Conservation (phyloP, 768 basidiomycete genomes). For the Boletus subparvulus region DNA sequence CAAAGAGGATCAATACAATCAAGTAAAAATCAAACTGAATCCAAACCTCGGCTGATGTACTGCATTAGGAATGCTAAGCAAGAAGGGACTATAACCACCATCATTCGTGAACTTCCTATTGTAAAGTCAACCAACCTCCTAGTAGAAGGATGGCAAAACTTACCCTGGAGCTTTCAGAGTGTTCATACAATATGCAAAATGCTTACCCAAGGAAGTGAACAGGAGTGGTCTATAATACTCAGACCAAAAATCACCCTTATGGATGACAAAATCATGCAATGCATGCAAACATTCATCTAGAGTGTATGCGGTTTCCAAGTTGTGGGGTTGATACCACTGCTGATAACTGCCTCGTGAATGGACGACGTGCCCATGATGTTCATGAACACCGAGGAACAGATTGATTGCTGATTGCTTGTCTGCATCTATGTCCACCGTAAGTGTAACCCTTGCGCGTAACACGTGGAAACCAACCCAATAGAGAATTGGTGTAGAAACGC, state of each 20-base stretch:
- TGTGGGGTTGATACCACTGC: slow-evolving; percentile 77
- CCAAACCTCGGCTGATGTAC: slow-evolving; percentile 40
- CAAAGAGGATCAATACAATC: not conserved
- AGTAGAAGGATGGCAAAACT: slow-evolving; percentile 16
- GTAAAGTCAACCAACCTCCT: not conserved
- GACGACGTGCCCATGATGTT: slow-evolving; percentile 49
- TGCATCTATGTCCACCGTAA: slow-evolving; percentile 56
- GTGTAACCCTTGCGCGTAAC: not conserved
- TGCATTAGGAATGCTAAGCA: slow-evolving; percentile 48
- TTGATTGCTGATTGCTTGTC: slow-evolving; percentile 98
- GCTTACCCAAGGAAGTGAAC: slow-evolving; percentile 83
- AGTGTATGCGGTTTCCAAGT: slow-evolving; percentile 67
- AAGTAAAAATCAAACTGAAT: slow-evolving; percentile 23
- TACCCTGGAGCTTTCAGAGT: slow-evolving; percentile 82
- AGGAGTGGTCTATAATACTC: slow-evolving; percentile 85
- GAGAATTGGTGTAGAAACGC: slow-evolving; percentile 91
- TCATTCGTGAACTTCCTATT: slow-evolving; percentile 67
- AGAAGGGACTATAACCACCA: slow-evolving; percentile 74
- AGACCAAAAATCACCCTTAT: slow-evolving; percentile 76
- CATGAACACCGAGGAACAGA: slow-evolving; percentile 84
- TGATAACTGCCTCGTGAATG: slow-evolving; percentile 71
- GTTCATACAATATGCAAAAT: slow-evolving; percentile 93
- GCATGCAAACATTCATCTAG: slow-evolving; percentile 63
- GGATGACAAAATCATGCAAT: slow-evolving; percentile 58
- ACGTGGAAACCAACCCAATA: slow-evolving; percentile 57